Evolutionary conservation across 2,329 filamentous ascomycete species (phyloP).

Genomic region (Cercospora zeae-maydis): DNA sequence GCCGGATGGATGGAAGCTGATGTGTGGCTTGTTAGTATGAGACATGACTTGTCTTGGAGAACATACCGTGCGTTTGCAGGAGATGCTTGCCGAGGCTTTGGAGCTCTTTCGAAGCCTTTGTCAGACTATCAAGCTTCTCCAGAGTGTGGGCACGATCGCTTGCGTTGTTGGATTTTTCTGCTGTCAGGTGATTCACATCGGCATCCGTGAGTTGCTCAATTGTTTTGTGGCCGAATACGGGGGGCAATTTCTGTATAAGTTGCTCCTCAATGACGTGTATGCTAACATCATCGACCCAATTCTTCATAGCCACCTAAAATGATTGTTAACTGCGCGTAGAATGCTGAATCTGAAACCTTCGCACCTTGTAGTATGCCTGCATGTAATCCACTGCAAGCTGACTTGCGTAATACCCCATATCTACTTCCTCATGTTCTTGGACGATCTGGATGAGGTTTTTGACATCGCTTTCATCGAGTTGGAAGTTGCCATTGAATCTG

Average conservation of each 20-base stretch:
- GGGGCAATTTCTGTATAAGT: neutral
- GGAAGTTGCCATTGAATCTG: neutral
- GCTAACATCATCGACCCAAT: neutral
- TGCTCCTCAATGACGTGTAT: neutral
- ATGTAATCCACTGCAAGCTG: neutral
- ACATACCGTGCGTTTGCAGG: neutral
- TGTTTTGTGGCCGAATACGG: neutral
- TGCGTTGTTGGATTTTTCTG: neutral
- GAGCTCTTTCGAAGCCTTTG: neutral
- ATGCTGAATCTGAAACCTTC: neutral
- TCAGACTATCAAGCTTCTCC: neutral
- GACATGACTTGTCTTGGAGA: neutral
- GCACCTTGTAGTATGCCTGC: neutral
- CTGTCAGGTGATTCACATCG: neutral
- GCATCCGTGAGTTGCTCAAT: neutral
- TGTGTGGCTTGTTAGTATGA: neutral
- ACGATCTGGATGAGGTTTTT: neutral
- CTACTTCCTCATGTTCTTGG: neutral
- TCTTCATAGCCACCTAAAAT: neutral
- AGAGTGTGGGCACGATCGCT: neutral
- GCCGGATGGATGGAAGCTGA: neutral
- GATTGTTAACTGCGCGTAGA: neutral
- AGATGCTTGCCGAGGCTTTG: neutral
- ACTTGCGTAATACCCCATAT: neutral
- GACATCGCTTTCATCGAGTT: neutral